These are phyloP conservation scores for Luffa acutangula DNA, from an alignment of 306 rosid species.

Conservation along the genomic window DNA sequence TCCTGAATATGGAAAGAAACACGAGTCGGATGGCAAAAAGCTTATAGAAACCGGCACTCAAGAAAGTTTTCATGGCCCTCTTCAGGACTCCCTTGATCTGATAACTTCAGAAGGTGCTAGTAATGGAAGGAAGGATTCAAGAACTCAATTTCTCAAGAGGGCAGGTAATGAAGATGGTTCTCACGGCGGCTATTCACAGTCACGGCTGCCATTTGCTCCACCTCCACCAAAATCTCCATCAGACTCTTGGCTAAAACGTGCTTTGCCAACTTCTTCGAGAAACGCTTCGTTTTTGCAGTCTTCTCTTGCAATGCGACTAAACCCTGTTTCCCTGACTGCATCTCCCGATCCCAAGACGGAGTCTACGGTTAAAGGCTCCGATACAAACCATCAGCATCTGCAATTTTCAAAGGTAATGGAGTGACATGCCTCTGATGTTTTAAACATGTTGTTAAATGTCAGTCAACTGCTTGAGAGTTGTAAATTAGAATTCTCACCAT, in stretches of 20 bases:
- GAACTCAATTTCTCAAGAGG: constrained; percentile 16
- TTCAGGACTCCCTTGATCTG: constrained; percentile 13
- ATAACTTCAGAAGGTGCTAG: constrained; percentile 14
- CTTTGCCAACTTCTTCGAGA: constrained; percentile 48
- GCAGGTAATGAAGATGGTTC: constrained; percentile 4
- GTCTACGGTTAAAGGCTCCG: constrained; percentile 41
- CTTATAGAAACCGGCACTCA: background rate
- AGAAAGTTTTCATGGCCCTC: constrained; percentile 9
- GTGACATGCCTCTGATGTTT: constrained; percentile 1
- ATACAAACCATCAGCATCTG: constrained; percentile 25
- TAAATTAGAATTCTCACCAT: constrained; percentile 8
- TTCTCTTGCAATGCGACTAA: constrained; percentile 22
- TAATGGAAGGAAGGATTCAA: constrained; percentile 23
- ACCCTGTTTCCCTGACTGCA: constrained; percentile 12
- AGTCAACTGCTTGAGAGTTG: background rate
- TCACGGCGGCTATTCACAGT: constrained; percentile 10
- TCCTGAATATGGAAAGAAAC: background rate
- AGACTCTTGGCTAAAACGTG: constrained; percentile 85
- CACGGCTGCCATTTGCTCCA: constrained; percentile 34
- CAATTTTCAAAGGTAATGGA: constrained; percentile 52
- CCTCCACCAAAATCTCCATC: constrained; percentile 84
- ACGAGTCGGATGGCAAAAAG: background rate
- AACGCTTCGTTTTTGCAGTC: constrained; percentile 24
- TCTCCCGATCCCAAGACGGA: constrained; percentile 37
- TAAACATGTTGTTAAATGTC: constrained; percentile 2